A percentile compares a stretch with the other conserved stretches of the same genome.
Evolutionary conservation across 208 protist species (phyloP).

Genomic region (Leishmania turanica): DNA sequence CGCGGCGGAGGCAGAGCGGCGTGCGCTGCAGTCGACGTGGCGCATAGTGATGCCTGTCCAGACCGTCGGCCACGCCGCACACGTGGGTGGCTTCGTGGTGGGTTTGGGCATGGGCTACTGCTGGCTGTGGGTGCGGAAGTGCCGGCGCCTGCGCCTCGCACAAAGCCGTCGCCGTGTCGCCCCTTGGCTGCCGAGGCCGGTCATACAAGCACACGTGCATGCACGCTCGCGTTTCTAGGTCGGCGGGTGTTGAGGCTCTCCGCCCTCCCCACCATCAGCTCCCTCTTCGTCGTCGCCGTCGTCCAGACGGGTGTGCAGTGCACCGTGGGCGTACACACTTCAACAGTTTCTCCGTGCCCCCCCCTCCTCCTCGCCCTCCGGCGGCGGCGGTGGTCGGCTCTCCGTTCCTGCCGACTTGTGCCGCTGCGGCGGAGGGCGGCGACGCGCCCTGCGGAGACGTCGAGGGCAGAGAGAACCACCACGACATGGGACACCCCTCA

Average conservation of each 20-base stretch:
- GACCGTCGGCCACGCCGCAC: conserved; percentile 64
- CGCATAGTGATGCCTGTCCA: conserved; percentile 37
- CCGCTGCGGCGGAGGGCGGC: too few species aligned
- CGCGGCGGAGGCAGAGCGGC: conserved; percentile 1
- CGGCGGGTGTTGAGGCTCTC: neutral
- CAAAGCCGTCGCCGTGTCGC: neutral
- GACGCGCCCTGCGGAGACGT: too few species aligned
- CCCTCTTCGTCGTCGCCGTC: neutral
- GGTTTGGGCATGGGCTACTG: conserved; percentile 43
- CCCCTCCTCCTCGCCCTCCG: too few species aligned
- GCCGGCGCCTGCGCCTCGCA: conserved; percentile 6
- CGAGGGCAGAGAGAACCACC: too few species aligned
- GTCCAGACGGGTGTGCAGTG: neutral
- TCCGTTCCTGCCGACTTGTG: too few species aligned
- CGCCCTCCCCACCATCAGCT: neutral
- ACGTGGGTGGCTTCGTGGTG: conserved; percentile 61
- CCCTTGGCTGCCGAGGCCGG: neutral
- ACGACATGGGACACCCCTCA: too few species aligned
- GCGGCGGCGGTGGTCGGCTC: too few species aligned
- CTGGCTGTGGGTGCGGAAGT: conserved; percentile 34
- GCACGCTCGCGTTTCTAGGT: neutral
- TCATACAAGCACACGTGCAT: neutral
- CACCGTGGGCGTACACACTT: too few species aligned
- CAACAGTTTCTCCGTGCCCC: too few species aligned
- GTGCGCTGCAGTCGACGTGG: conserved; percentile 21